Evolutionary conservation across 768 basidiomycete genomes (phyloP), one percentile per base, ranked within the genome.

Genomic region (Mycena latifolia): DNA sequence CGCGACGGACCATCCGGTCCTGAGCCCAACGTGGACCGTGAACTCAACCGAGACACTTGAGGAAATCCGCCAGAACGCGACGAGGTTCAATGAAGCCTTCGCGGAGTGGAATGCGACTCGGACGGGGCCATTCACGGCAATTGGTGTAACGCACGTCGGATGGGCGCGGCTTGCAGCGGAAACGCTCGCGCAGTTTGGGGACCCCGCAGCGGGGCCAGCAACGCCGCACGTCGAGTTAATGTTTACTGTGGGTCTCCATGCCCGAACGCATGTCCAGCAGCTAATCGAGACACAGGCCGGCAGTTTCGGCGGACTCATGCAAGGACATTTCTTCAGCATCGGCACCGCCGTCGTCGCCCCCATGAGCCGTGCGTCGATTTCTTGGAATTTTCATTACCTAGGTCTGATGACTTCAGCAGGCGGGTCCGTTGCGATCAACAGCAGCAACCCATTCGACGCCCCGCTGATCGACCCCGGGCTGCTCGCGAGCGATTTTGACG

Each of bases 381-480:
- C 50, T 45, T 43, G 4, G 0, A 15, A 3, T 9, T 10, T n/a
- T 35, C 47, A n/a, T 35, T n/a, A 20, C 35, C 45, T 20, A 6
- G 37, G 8, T 37, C 15, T 37, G 22, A 45, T 18, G 11, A 45
- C 22, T 31, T 11, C 10, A n/a, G n/a, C n/a, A 76, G 75, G 74
- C 55, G 74, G 75, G 10, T 66, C 65, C 18, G 43, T 76, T 6
- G 69, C 52, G 9, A 39, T 84, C 61, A 80, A 75, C 57, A 79
- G 80, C 24, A 79, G 74, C 25, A 71, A 78, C 68, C 75, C 82
- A 20, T 83, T 84, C 74, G 76, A 73, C 43, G 35, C 72, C 24
- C 84, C 85, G 0, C 43, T 75, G 22, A 84, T 86, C 74, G 78
- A 86, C 69, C 81, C 83, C 1, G 79, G 79, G 51, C 81, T 85